phyloP scores from a whole-genome alignment of 2,329 filamentous ascomycete species.

The Ceratocystis diversiconidia region DNA sequence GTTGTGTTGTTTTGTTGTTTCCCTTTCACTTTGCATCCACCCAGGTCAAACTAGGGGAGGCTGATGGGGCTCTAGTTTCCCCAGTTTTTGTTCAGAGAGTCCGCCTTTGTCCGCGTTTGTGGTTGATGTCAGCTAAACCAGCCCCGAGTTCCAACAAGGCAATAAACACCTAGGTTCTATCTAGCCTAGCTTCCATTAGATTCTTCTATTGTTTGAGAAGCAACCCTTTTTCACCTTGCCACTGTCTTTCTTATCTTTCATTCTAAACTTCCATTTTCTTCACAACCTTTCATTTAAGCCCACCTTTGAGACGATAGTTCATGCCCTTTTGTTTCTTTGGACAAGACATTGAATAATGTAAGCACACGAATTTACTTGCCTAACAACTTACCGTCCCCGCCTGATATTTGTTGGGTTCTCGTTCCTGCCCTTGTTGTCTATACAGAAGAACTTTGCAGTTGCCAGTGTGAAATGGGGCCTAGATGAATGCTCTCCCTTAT shows the following conservation, averaged over 20 bases:
- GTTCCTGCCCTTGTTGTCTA: not conserved
- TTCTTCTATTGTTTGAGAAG: not conserved
- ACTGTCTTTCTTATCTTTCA: not conserved
- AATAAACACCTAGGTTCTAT: not conserved
- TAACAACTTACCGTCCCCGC: not conserved
- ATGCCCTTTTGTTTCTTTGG: not conserved
- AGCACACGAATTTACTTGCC: not conserved
- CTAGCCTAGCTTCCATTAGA: not conserved
- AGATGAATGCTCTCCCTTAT: not conserved
- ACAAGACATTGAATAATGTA: slow-evolving; percentile 1
- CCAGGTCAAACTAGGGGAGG: not conserved
- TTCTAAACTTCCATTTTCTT: not conserved
- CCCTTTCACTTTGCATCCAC: not conserved
- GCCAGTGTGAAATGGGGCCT: not conserved
- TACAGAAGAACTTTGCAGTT: not conserved
- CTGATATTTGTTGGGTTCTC: slow-evolving; percentile 1
- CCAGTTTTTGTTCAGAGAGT: not conserved
- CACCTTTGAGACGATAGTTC: not conserved
- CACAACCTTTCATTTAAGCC: not conserved
- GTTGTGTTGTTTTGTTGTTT: not conserved
- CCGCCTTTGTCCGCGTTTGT: not conserved
- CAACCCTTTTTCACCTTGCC: not conserved
- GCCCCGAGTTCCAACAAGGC: not conserved
- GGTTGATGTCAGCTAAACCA: not conserved
- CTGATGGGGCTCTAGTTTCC: not conserved